Conservation (phyloP, 2,329 filamentous ascomycete genomes). For the Tolypocladium tundrense region DNA sequence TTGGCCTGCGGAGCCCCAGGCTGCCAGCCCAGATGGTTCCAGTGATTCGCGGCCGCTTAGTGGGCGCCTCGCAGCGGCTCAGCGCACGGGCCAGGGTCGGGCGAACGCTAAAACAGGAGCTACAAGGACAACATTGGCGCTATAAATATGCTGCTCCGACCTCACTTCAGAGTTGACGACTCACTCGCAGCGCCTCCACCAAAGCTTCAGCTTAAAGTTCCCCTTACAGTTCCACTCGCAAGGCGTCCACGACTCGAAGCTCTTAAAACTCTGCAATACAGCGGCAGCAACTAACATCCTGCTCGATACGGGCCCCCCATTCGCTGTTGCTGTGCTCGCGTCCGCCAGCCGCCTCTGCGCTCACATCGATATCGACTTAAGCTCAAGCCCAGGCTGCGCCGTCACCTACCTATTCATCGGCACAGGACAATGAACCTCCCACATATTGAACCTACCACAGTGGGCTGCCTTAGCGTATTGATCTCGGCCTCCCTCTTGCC, state of each 20-base stretch:
- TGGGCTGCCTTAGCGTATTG: not conserved
- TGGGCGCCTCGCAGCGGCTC: not conserved
- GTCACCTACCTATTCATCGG: not conserved
- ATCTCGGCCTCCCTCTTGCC: not conserved
- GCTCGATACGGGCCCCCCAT: not conserved
- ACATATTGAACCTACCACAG: not conserved
- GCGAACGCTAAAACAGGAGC: not conserved
- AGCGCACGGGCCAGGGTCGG: not conserved
- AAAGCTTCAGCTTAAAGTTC: not conserved
- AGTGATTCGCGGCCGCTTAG: not conserved
- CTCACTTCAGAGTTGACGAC: not conserved
- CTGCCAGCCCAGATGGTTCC: not conserved
- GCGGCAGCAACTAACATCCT: not conserved
- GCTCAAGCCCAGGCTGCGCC: not conserved
- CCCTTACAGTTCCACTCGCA: not conserved
- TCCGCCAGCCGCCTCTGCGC: not conserved
- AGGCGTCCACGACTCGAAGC: not conserved
- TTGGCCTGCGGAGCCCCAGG: not conserved
- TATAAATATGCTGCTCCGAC: not conserved
- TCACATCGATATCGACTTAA: not conserved
- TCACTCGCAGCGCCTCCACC: not conserved
- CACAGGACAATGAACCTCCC: not conserved
- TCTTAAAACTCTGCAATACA: not conserved
- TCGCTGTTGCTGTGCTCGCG: not conserved
- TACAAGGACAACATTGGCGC: not conserved